Percentiles rank a stretch among this genome's conserved stretches.
Evolutionary conservation across 2,329 filamentous ascomycete species (phyloP).

Genomic region (Arthrobotrys conoides): DNA sequence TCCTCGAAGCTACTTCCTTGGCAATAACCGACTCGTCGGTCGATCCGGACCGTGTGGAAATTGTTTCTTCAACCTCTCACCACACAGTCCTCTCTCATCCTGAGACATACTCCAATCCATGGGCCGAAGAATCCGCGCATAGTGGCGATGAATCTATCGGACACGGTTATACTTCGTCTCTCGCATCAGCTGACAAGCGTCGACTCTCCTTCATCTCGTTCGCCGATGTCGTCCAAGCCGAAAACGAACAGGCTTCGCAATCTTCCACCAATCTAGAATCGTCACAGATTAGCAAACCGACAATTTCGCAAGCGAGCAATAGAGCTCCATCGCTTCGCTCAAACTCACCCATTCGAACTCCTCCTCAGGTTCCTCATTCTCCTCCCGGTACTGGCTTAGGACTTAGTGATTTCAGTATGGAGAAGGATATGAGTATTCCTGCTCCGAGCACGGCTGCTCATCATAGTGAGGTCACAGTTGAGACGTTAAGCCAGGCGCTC

Average conservation of each 20-base stretch:
- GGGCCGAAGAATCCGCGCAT: slow-evolving; percentile 55
- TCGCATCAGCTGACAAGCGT: slow-evolving; percentile 67
- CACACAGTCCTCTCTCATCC: slow-evolving; percentile 52
- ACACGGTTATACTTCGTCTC: slow-evolving; percentile 40
- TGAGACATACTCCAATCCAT: slow-evolving; percentile 47
- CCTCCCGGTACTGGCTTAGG: slow-evolving; percentile 51
- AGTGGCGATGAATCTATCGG: slow-evolving; percentile 62
- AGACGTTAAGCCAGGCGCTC: slow-evolving; percentile 93
- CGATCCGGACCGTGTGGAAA: slow-evolving; percentile 90
- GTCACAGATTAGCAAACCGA: slow-evolving; percentile 48
- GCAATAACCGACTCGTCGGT: slow-evolving; percentile 90
- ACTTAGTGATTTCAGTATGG: slow-evolving; percentile 58
- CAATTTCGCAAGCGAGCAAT: slow-evolving; percentile 29
- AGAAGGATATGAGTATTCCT: slow-evolving; percentile 60
- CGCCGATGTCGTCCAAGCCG: slow-evolving; percentile 88
- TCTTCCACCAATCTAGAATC: slow-evolving; percentile 66
- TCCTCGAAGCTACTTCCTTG: slow-evolving; percentile 89
- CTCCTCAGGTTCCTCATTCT: slow-evolving; percentile 55
- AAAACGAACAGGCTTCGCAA: slow-evolving; percentile 76
- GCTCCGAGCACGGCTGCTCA: slow-evolving; percentile 43
- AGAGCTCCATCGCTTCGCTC: slow-evolving; percentile 60
- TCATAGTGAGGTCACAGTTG: slow-evolving; percentile 76
- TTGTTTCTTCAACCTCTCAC: slow-evolving; percentile 78
- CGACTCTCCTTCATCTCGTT: slow-evolving; percentile 96
- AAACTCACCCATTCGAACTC: slow-evolving; percentile 61